Base-by-base conservation (phyloP, 148 eudicot genomes). In the Vaccinium corymbosum region DNA sequence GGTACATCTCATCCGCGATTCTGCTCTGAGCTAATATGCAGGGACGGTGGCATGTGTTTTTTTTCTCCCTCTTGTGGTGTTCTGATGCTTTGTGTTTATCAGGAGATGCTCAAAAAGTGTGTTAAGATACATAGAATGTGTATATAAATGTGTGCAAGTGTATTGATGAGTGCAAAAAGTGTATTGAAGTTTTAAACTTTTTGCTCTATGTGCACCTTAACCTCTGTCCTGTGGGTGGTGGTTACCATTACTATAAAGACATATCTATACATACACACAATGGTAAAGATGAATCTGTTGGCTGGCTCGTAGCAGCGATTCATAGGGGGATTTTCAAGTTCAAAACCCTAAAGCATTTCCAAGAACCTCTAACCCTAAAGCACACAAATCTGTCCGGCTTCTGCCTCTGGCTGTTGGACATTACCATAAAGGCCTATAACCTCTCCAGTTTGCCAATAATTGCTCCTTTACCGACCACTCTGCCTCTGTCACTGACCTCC, bases 261-360 rank as follows among this genome's bases (percentile, higher is more conserved):
- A 20, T 56, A 16, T 17, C 61, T 4, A 56, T 16, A 6, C 61
- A 17, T 56, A 56, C 61, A 56, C 16, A 66, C 13, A 75, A 38
- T 29, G 50, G 17, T 0, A 7, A 85, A 81, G 38, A 93, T 94
- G 99, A 88, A 91, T 61, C 79, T 94, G 42, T 81, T 96, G 6
- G 97, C 97, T 16, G 99, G 99, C 7, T 92, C 94, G 1, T 96
- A 96, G 86, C 94, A 94, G 88, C 85, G 91, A 6, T 96, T 92
- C 91, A 88, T 94, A 0, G 91, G 95, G 97, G 98, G 99, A 50
- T 94, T 90, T 35, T 35, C 92, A 92, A 88, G 51, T 86, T 96
- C 79, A 91, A 86, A 86, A 84, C 87, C 79, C 92, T 81, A 49
- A 91, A 93, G 85, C 6, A 87, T 77, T 52, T 90, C 56, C 10